Evolutionary conservation across 2,329 filamentous ascomycete species (phyloP).

Genomic region (Chaetomiaceae sp.): DNA sequence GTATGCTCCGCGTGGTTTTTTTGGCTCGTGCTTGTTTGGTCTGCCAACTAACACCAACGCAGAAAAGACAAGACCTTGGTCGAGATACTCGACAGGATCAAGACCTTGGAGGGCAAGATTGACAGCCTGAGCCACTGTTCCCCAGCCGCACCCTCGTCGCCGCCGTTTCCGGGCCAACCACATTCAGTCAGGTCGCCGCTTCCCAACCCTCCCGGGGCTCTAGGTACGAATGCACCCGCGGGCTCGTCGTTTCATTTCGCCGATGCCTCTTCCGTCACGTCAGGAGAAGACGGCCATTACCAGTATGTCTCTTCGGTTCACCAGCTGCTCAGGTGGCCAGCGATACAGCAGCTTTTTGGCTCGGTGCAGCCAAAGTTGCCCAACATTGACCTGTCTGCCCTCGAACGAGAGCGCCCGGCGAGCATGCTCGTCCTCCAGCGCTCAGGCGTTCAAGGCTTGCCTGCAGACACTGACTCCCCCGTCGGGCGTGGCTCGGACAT

Average conservation of each 20-base stretch:
- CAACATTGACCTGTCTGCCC: conserved; percentile 30
- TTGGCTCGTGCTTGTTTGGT: not conserved
- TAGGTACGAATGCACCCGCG: conserved; percentile 3
- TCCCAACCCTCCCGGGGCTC: not conserved
- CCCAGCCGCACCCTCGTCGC: not conserved
- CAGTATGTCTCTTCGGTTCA: conserved; percentile 40
- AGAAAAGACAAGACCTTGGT: conserved; percentile 61
- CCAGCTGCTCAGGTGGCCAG: conserved; percentile 50
- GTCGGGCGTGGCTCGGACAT: not conserved
- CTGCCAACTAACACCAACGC: conserved; percentile 23
- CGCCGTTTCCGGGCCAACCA: not conserved
- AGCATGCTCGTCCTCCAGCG: conserved; percentile 34
- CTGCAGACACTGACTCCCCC: conserved; percentile 15
- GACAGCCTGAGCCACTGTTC: conserved; percentile 37
- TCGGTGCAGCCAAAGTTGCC: conserved; percentile 31
- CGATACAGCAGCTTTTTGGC: conserved; percentile 39
- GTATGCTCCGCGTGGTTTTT: no score
- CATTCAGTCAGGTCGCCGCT: conserved; percentile 5
- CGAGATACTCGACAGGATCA: conserved; percentile 55
- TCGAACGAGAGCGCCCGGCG: conserved; percentile 36
- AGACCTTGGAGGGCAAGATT: conserved; percentile 52
- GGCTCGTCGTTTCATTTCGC: conserved; percentile 18
- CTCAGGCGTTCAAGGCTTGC: conserved; percentile 18
- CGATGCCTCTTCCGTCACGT: conserved; percentile 18
- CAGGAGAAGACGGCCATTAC: conserved; percentile 28